Evolutionary conservation across 371 early-diverging fungal species (phyloP).

Genomic region (Mucor mucedo): DNA sequence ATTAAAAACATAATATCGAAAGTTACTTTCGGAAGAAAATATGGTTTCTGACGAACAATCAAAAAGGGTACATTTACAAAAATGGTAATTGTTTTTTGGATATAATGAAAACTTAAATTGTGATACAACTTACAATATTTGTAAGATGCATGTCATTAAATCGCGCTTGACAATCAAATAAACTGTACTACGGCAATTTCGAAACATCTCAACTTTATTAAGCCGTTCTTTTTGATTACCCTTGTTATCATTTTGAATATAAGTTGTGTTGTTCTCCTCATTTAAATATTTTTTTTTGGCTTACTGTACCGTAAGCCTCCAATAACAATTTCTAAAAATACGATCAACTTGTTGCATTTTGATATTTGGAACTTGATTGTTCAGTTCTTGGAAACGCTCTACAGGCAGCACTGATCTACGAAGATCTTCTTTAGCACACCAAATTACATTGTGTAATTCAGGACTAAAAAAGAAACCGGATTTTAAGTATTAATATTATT

Average conservation of each 20-base stretch:
- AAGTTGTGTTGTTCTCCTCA: slow-evolving; percentile 19
- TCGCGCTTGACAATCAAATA: slow-evolving; percentile 17
- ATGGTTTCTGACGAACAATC: slow-evolving; percentile 20
- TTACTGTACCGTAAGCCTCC: slow-evolving; percentile 24
- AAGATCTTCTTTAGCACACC: slow-evolving; percentile 25
- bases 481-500: slow-evolving; percentile 1
- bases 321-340: slow-evolving; percentile 20
- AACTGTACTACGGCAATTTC: slow-evolving; percentile 10
- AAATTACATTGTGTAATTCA: slow-evolving; percentile 24
- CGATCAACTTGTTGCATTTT: slow-evolving; percentile 11
- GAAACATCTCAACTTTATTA: slow-evolving; percentile 11
- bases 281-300: slow-evolving; percentile 22
- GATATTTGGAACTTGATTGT: slow-evolving; percentile 22
- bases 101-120: slow-evolving; percentile 19
- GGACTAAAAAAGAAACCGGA: slow-evolving; percentile 16
- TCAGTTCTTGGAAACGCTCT: slow-evolving; percentile 17
- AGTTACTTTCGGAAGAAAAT: slow-evolving; percentile 16
- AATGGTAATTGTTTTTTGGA: slow-evolving; percentile 19
- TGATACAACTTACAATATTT: slow-evolving; percentile 21
- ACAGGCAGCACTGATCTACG: slow-evolving; percentile 21
- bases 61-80: slow-evolving; percentile 10
- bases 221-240: slow-evolving; percentile 17
- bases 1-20: slow-evolving; percentile 16
- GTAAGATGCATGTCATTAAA: slow-evolving; percentile 14
- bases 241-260: slow-evolving; percentile 18